Evolutionary conservation across 768 basidiomycete species (phyloP).

Genomic region (Trametes villosa): DNA sequence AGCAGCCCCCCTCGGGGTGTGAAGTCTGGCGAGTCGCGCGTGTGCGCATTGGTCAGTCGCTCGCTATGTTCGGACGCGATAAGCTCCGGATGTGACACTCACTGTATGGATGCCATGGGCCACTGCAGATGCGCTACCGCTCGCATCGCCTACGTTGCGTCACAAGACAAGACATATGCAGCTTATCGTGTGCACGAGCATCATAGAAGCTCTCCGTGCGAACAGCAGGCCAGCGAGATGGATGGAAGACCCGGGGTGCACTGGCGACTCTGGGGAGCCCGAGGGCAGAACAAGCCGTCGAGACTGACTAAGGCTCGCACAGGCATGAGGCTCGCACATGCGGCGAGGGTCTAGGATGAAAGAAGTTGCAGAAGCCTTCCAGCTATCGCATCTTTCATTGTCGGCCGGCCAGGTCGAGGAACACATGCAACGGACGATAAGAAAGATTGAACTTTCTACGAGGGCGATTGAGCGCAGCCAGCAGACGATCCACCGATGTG

Average conservation of each 20-base stretch:
- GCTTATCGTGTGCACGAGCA: slow-evolving; percentile 9
- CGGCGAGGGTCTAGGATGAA: background rate
- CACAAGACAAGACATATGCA: background rate
- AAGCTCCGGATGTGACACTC: background rate
- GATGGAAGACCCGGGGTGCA: background rate
- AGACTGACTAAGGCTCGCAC: background rate
- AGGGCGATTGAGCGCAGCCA: background rate
- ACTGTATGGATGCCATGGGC: slow-evolving; percentile 1
- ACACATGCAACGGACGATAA: background rate
- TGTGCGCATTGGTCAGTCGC: slow-evolving; percentile 4
- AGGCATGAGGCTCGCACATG: background rate
- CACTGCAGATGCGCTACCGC: background rate
- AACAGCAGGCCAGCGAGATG: background rate
- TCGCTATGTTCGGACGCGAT: slow-evolving; percentile 15
- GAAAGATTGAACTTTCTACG: background rate
- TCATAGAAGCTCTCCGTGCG: slow-evolving; percentile 9
- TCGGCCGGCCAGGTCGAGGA: background rate
- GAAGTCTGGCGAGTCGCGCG: background rate
- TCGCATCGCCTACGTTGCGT: background rate
- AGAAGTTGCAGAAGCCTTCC: background rate
- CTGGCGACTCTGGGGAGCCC: background rate
- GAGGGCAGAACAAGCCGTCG: background rate
- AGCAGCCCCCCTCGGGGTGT: slow-evolving; percentile 5
- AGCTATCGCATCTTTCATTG: background rate
- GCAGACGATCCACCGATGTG: background rate